Percentiles rank a stretch among this genome's conserved stretches.
These are phyloP conservation scores for Austropuccinia psidii DNA, from an alignment of 1,284 basidiomycete species.

Conservation along the genomic window DNA sequence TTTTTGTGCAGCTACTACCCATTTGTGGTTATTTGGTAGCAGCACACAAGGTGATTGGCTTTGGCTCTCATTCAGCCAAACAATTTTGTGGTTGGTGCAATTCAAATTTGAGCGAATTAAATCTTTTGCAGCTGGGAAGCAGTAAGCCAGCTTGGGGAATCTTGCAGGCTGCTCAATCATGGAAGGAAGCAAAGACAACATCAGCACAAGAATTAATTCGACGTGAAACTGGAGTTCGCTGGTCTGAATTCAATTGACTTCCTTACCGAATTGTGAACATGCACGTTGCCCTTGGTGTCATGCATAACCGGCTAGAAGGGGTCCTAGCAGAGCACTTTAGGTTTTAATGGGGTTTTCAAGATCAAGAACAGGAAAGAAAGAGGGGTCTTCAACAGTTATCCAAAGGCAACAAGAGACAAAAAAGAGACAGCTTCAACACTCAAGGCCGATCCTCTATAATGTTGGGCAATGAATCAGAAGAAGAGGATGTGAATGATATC, in stretches of 20 bases:
- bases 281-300: slow-evolving; percentile 7
- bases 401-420: no score
- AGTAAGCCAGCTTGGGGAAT: not conserved
- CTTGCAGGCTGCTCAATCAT: not conserved
- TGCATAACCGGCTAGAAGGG: slow-evolving; percentile 29
- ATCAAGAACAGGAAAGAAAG: not conserved
- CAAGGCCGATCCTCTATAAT: no score
- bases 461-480: no score
- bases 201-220: not conserved
- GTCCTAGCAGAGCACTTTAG: slow-evolving; percentile 1
- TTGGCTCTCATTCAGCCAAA: not conserved
- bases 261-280: not conserved
- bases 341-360: not conserved
- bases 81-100: slow-evolving; percentile 3
- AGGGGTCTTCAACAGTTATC: no score
- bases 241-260: slow-evolving; percentile 21
- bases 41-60: slow-evolving; percentile 4
- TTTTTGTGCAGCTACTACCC: not conserved
- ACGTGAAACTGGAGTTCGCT: not conserved
- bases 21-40: not conserved
- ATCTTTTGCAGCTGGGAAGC: no score
- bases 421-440: no score
- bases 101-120: no score
- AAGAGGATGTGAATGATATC: no score
- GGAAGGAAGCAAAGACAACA: not conserved